These are phyloP conservation scores for Agaricales sp. DNA, from an alignment of 1,284 basidiomycete genomes.

Conservation along the genomic window DNA sequence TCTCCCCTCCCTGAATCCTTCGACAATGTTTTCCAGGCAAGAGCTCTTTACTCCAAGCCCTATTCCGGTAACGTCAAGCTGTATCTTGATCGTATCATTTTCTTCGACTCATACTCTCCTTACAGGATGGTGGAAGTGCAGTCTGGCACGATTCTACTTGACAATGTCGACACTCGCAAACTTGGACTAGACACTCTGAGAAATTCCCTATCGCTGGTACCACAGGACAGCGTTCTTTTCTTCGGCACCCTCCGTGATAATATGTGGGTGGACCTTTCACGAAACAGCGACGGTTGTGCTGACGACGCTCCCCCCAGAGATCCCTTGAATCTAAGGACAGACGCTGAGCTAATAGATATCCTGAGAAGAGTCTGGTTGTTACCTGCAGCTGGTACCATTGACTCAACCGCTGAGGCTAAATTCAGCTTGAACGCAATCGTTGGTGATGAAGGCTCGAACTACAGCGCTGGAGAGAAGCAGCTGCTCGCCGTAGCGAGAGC, in stretches of 20 bases:
- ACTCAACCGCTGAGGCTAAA: conserved; percentile 44
- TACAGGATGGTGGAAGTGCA: conserved; percentile 61
- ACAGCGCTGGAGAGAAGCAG: conserved; percentile 72
- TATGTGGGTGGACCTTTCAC: conserved; percentile 39
- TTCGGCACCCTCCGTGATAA: conserved; percentile 61
- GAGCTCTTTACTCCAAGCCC: conserved; percentile 54
- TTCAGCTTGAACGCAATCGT: conserved; percentile 58
- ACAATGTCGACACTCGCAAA: conserved; percentile 50
- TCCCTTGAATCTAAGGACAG: conserved; percentile 40
- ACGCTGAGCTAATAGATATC: conserved; percentile 35
- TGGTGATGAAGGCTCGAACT: conserved; percentile 65
- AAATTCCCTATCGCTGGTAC: conserved; percentile 60
- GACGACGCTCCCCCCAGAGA: too few relatives aligned
- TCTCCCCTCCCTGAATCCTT: too few relatives aligned
- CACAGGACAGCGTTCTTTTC: conserved; percentile 59
- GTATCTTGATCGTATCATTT: too few relatives aligned
- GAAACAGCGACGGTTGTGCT: too few relatives aligned
- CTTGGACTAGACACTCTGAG: conserved; percentile 52
- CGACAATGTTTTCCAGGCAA: too few relatives aligned
- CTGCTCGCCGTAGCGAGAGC: conserved; percentile 68
- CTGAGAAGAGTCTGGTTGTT: conserved; percentile 52
- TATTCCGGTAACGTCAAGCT: too few relatives aligned
- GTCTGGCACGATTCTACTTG: conserved; percentile 58
- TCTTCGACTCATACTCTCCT: too few relatives aligned
- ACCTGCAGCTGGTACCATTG: conserved; percentile 34